phyloP scores from a whole-genome alignment of 441 rosid species.

The Cnidoscolus chayamansa region DNA sequence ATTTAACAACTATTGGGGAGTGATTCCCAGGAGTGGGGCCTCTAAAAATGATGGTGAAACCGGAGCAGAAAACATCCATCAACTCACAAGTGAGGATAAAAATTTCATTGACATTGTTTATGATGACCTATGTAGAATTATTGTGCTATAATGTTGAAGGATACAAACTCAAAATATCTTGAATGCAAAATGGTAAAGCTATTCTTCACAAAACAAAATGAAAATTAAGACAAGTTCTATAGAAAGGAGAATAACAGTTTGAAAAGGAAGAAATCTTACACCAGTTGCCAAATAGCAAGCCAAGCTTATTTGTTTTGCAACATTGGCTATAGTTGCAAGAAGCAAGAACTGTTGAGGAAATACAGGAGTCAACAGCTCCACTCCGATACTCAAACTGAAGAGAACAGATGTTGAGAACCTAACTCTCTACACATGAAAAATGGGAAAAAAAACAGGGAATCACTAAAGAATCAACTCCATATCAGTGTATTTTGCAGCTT shows the following conservation, averaged over 20 bases:
- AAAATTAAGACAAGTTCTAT: background rate
- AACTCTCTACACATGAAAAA: slow-evolving; percentile 56
- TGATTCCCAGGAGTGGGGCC: background rate
- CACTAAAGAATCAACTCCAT: background rate
- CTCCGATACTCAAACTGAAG: slow-evolving; percentile 86
- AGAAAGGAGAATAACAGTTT: slow-evolving; percentile 15
- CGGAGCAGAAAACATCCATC: background rate
- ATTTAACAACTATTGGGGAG: background rate
- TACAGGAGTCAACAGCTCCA: slow-evolving; percentile 79
- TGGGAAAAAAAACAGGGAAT: slow-evolving; percentile 13
- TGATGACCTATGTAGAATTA: background rate
- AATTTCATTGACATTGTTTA: background rate
- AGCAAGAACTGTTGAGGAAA: slow-evolving; percentile 80
- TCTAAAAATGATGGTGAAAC: slow-evolving; percentile 2
- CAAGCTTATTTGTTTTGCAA: slow-evolving; percentile 84
- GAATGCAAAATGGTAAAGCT: background rate
- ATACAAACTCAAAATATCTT: slow-evolving; percentile 9
- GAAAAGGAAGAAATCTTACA: slow-evolving; percentile 50
- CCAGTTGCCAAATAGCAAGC: slow-evolving; percentile 80
- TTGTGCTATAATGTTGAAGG: too few relatives aligned
- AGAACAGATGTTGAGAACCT: slow-evolving; percentile 81
- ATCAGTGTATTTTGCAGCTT: background rate
- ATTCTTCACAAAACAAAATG: background rate
- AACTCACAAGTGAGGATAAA: background rate
- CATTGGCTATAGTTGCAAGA: slow-evolving; percentile 78